Percentiles rank a stretch among this genome's conserved stretches.
These are phyloP conservation scores for Coemansia sp. DNA, from an alignment of 192 early-diverging fungal species.

Conservation along the genomic window DNA sequence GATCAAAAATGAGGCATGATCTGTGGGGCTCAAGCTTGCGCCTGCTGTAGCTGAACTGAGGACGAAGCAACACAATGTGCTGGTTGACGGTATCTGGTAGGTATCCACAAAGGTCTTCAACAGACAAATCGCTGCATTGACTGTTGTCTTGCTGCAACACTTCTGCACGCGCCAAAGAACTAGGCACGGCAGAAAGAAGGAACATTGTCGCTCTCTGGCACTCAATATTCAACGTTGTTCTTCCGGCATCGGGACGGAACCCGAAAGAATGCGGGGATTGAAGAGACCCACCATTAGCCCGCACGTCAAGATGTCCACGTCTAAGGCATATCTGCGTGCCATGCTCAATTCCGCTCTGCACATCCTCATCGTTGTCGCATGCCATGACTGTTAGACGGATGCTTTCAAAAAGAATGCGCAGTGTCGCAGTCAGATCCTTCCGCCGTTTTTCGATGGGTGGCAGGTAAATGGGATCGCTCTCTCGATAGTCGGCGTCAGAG, in stretches of 20 bases:
- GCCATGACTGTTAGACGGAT: constrained; percentile 41
- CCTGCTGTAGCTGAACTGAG: constrained; percentile 28
- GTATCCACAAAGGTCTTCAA: constrained; percentile 34
- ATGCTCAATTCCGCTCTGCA: constrained; percentile 46
- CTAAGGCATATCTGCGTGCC: constrained; percentile 41
- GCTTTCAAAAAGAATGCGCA: constrained; percentile 29
- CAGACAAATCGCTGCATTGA: constrained; percentile 12
- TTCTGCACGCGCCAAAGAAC: constrained; percentile 26
- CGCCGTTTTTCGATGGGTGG: constrained; percentile 33
- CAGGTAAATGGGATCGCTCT: constrained; percentile 5
- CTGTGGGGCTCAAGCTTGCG: constrained; percentile 31
- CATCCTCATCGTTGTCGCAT: constrained; percentile 55
- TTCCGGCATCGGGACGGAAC: constrained; percentile 31
- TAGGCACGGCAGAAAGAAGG: constrained; percentile 36
- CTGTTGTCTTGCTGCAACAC: not conserved
- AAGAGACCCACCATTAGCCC: constrained; percentile 49
- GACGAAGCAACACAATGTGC: constrained; percentile 36
- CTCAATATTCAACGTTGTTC: constrained; percentile 35
- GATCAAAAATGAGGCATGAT: constrained; percentile 37
- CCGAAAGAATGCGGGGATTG: constrained; percentile 51
- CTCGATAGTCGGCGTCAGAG: not conserved
- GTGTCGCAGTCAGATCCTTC: constrained; percentile 29
- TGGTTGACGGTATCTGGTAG: constrained; percentile 32
- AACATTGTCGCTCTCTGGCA: constrained; percentile 47
- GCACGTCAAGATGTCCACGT: constrained; percentile 20